Evolutionary conservation across 2,329 filamentous ascomycete genomes (phyloP).

Genomic region (Diplocarpon mali): DNA sequence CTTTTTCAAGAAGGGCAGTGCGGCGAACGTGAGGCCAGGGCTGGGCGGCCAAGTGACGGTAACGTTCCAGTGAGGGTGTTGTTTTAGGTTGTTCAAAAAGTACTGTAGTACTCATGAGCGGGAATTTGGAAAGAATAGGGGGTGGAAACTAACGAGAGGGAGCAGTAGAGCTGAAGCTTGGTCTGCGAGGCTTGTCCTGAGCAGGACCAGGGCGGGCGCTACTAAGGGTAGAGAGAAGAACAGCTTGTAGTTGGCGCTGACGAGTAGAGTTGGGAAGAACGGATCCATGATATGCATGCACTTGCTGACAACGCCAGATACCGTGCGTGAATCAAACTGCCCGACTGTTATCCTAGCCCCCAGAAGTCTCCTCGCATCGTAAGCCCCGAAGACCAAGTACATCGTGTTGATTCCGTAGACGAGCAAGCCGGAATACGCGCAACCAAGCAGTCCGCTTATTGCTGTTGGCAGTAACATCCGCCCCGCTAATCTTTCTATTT

Average conservation of each 20-base stretch:
- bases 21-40: constrained; percentile 52
- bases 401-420: constrained; percentile 52
- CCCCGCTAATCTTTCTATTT: constrained; percentile 14
- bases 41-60: constrained; percentile 38
- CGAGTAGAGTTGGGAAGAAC: constrained; percentile 17
- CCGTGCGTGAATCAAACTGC: background rate
- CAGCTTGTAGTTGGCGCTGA: constrained; percentile 1
- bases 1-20: constrained; percentile 53
- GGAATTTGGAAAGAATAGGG: background rate
- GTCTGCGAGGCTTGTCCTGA: constrained; percentile 52
- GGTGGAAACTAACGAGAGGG: constrained; percentile 23
- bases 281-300: constrained; percentile 13
- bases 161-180: constrained; percentile 26
- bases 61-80: constrained; percentile 10
- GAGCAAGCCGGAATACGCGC: constrained; percentile 39
- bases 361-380: constrained; percentile 37
- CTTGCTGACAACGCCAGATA: background rate
- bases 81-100: constrained; percentile 11
- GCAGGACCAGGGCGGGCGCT: constrained; percentile 55
- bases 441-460: constrained; percentile 28
- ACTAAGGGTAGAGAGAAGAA: constrained; percentile 53
- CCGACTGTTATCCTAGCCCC: background rate
- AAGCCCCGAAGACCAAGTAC: constrained; percentile 52
- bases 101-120: constrained; percentile 17
- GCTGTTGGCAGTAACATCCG: constrained; percentile 22